Conservation (phyloP, 2,329 filamentous ascomycete genomes). For the Arachnopeziza araneosa region DNA sequence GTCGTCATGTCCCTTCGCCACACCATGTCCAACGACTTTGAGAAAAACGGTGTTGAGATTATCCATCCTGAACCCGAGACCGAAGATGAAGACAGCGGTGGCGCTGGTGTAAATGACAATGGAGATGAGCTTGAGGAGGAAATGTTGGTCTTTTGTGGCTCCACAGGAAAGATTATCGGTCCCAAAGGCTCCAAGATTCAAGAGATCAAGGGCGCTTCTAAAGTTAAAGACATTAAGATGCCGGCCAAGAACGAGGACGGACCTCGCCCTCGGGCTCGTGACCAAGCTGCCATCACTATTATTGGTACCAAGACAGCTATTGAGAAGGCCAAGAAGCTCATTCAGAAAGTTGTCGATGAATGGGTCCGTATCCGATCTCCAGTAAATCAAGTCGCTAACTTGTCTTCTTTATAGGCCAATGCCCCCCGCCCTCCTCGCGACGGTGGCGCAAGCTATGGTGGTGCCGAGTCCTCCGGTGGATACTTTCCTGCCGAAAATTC, state of each 20-base stretch:
- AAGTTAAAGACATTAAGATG: constrained; percentile 9
- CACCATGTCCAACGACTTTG: constrained; percentile 1
- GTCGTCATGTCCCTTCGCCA: constrained; percentile 5
- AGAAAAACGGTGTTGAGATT: constrained; percentile 3
- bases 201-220: not conserved
- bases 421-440: constrained; percentile 8
- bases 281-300: constrained; percentile 3
- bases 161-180: constrained; percentile 7
- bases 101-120: not conserved
- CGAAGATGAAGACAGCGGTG: not conserved
- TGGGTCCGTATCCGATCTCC: constrained; percentile 5
- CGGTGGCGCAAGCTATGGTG: not conserved
- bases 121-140: not conserved
- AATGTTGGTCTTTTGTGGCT: constrained; percentile 3
- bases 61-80: not conserved
- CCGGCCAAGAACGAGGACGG: constrained; percentile 4
- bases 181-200: constrained; percentile 7
- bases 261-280: constrained; percentile 1
- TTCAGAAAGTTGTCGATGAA: constrained; percentile 9
- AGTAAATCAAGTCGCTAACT: not conserved
- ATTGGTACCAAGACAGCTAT: constrained; percentile 2
- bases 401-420: not conserved
- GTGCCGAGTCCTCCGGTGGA: not conserved
- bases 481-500: too few species aligned
- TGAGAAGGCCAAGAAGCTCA: constrained; percentile 4